These are phyloP conservation scores for Tolypocladium endophyticum DNA, from an alignment of 2,329 filamentous ascomycete species.

Conservation along the genomic window DNA sequence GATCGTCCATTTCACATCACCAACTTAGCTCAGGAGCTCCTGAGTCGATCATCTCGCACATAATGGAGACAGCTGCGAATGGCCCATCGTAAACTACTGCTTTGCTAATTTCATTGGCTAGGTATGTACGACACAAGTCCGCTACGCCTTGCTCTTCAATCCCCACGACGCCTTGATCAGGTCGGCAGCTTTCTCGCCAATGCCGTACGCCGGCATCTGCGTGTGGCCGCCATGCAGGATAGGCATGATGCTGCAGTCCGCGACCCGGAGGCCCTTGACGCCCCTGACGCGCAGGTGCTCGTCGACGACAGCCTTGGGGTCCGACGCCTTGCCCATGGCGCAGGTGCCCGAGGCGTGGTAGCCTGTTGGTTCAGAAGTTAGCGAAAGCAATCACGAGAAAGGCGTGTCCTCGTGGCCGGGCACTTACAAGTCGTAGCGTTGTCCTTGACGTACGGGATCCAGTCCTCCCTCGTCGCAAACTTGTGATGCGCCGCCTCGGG, in stretches of 20 bases:
- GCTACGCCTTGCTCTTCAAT: neutral
- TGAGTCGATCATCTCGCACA: neutral
- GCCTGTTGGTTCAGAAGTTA: constrained; percentile 18
- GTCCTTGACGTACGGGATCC: constrained; percentile 45
- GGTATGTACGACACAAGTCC: neutral
- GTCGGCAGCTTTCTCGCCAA: constrained; percentile 34
- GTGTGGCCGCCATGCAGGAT: constrained; percentile 33
- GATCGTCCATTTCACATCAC: too few species aligned
- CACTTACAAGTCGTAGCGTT: constrained; percentile 50
- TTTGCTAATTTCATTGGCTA: neutral
- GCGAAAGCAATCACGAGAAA: neutral
- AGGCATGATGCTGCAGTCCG: constrained; percentile 38
- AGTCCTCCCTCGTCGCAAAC: constrained; percentile 43
- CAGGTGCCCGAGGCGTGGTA: constrained; percentile 48
- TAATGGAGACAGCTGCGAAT: neutral
- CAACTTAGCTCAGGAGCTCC: too few species aligned
- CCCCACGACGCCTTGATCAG: constrained; percentile 7
- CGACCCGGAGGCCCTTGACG: constrained; percentile 37
- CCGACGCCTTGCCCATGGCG: constrained; percentile 37
- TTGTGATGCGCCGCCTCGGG: constrained; percentile 37
- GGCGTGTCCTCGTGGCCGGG: neutral
- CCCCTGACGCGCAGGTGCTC: constrained; percentile 37
- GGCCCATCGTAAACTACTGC: neutral
- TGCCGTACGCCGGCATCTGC: constrained; percentile 40
- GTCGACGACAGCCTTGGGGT: constrained; percentile 30